A percentile compares a stretch with the other conserved stretches of the same genome.
phyloP scores from a whole-genome alignment of 1,139 yeast species.

The Yarrowia galli region DNA sequence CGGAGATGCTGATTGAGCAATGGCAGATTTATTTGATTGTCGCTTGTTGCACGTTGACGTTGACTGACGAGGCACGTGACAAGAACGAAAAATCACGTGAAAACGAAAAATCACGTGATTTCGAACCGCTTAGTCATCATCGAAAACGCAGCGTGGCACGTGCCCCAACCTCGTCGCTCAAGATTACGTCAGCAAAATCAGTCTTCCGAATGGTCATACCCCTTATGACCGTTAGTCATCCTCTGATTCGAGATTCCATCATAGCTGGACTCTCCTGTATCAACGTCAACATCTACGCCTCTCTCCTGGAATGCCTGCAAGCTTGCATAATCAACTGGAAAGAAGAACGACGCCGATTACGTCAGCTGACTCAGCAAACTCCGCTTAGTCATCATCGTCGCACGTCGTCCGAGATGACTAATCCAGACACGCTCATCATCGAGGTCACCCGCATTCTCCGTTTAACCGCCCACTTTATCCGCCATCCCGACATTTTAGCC shows the following conservation, averaged over 20 bases:
- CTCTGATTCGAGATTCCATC: slow-evolving; percentile 80
- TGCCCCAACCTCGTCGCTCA: slow-evolving; percentile 61
- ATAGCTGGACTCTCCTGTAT: slow-evolving; percentile 87
- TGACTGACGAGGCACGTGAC: no score
- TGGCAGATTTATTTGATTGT: slow-evolving; percentile 90
- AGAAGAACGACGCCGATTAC: slow-evolving; percentile 41
- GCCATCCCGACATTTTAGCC: slow-evolving; percentile 58
- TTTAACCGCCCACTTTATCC: slow-evolving; percentile 70
- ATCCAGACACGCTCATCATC: slow-evolving; percentile 48
- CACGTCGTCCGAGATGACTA: slow-evolving; percentile 5
- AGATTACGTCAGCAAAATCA: slow-evolving; percentile 90
- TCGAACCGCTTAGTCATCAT: slow-evolving; percentile 62
- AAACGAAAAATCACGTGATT: no score
- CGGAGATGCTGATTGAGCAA: slow-evolving; percentile 80
- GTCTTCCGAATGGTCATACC: slow-evolving; percentile 90
- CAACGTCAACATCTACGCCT: slow-evolving; percentile 85
- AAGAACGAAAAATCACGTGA: no score
- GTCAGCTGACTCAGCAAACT: no score
- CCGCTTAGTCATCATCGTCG: slow-evolving; percentile 37
- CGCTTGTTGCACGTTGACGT: slow-evolving; percentile 90
- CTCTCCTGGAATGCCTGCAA: slow-evolving; percentile 80
- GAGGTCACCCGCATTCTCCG: slow-evolving; percentile 82
- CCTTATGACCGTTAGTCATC: slow-evolving; percentile 72
- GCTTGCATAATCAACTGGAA: slow-evolving; percentile 59
- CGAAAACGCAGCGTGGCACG: slow-evolving; percentile 62